Conservation (phyloP, 768 basidiomycete genomes). For the Termitomyces sp. region DNA sequence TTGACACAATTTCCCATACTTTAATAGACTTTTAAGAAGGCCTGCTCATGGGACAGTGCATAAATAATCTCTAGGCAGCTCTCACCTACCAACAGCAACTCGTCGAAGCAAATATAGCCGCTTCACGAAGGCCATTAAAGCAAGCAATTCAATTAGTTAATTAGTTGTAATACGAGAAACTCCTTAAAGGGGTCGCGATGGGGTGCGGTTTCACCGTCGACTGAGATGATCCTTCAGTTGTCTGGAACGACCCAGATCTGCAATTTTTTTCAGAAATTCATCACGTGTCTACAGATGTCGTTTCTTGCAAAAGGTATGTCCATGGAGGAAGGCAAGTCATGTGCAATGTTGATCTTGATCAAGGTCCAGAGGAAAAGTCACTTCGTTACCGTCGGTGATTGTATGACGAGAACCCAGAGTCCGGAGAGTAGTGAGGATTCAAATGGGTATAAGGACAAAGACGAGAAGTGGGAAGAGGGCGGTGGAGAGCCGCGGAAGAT, state of each 20-base stretch:
- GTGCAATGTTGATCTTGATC: not conserved
- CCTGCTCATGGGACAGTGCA: constrained; percentile 14
- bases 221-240: constrained; percentile 21
- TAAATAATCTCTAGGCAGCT: constrained; percentile 15
- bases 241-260: constrained; percentile 9
- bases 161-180: no score
- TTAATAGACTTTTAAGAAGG: constrained; percentile 9
- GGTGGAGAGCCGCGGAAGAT: not conserved
- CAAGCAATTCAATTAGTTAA: constrained; percentile 3
- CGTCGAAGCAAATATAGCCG: constrained; percentile 34
- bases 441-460: not conserved
- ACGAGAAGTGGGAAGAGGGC: not conserved
- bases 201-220: no score
- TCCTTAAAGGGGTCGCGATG: no score
- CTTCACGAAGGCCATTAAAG: constrained; percentile 23
- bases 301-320: constrained; percentile 20
- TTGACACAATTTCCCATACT: constrained; percentile 15
- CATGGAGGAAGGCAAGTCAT: constrained; percentile 17
- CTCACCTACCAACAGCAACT: no score
- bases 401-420: not conserved
- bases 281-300: no score
- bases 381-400: not conserved
- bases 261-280: no score
- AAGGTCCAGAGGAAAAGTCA: not conserved
- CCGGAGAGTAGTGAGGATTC: not conserved